Conservation (phyloP, 306 rosid species). For the cucumber (Cucumis sativus) region Cucumber_9930_V3 NC_026660.2:28246001-28246500, state of each 20-base stretch:
- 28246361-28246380: constrained; percentile 97
- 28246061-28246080: neutral
- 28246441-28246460: constrained; percentile 59
- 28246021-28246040: constrained; percentile 2
- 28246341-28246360: neutral
- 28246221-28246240: constrained; percentile 74
- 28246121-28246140: neutral
- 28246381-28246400: constrained; percentile 86
- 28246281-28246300: neutral
- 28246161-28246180: constrained; percentile 6
- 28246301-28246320: constrained; percentile 4
- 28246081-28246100: constrained; percentile 1
- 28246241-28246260: constrained; percentile 97
- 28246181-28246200: constrained; percentile 12
- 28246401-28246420: constrained; percentile 99
- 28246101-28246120: neutral
- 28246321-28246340: neutral
- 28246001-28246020: neutral
- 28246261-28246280: constrained; percentile 61
- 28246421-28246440: constrained; percentile 97
- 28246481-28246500: constrained; percentile 19
- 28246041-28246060: neutral
- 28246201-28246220: constrained; percentile 71
- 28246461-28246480: constrained; percentile 7
- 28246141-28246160: constrained; percentile 1